These are phyloP conservation scores for Chlorella ohadii DNA, from an alignment of 139 green algal species.

Conservation along the genomic window DNA sequence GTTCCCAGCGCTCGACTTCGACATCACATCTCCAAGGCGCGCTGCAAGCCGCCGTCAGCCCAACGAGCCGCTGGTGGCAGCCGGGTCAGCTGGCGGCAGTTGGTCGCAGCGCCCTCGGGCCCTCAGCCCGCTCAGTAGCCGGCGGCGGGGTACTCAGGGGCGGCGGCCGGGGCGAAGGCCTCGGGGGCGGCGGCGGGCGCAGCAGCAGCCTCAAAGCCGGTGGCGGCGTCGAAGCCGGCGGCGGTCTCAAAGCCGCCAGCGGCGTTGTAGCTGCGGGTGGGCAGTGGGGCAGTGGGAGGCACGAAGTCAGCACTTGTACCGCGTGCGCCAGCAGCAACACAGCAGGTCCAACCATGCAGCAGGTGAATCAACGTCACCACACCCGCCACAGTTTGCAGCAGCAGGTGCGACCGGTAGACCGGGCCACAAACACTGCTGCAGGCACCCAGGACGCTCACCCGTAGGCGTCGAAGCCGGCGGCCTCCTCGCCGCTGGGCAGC, in stretches of 20 bases:
- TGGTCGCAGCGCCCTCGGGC: too few species aligned
- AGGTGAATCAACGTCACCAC: too few species aligned
- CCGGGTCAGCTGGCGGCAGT: background rate
- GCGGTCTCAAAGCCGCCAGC: constrained; percentile 35
- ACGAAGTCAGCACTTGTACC: background rate
- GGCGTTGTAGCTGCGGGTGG: constrained; percentile 33
- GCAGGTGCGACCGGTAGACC: too few species aligned
- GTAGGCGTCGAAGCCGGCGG: constrained; percentile 46
- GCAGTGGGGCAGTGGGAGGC: background rate
- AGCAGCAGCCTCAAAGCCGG: constrained; percentile 69
- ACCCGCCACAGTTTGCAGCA: too few species aligned
- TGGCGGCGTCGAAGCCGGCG: constrained; percentile 55
- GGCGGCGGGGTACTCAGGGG: constrained; percentile 24
- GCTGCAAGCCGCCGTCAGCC: background rate
- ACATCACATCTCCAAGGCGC: background rate
- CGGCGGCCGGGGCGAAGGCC: constrained; percentile 17
- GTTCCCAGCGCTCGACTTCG: too few species aligned
- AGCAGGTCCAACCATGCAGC: too few species aligned
- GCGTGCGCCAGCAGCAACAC: too few species aligned
- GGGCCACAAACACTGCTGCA: background rate
- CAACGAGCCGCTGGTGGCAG: background rate
- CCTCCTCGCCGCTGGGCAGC: constrained; percentile 38
- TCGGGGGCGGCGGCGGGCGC: constrained; percentile 47
- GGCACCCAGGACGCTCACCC: background rate
- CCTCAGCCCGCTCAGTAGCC: constrained; percentile 22